These are phyloP conservation scores for Bolboschoenoplectus hybrid DNA, from an alignment of 202 grass and related monocot species.

Conservation along the genomic window DNA sequence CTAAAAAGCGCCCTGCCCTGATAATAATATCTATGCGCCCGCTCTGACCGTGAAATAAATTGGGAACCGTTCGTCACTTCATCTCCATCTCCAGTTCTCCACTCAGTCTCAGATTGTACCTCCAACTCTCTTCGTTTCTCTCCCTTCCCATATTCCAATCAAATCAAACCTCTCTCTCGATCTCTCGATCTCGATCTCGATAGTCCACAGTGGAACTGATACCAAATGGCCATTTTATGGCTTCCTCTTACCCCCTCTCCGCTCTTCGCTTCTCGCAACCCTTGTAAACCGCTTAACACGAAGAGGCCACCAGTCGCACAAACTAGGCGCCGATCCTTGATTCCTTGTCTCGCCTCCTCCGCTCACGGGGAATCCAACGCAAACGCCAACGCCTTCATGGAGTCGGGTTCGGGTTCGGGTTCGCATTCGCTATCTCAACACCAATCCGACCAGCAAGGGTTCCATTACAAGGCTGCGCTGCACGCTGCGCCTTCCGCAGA, in stretches of 20 bases:
- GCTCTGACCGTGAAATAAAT: too few relatives aligned
- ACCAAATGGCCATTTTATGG: conserved; percentile 9
- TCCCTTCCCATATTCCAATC: not conserved
- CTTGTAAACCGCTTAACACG: not conserved
- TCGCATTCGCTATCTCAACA: not conserved
- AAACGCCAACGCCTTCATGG: conserved; percentile 20
- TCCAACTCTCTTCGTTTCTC: too few relatives aligned
- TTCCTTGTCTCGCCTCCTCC: conserved; percentile 34
- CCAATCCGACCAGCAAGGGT: conserved; percentile 25
- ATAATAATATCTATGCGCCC: too few relatives aligned
- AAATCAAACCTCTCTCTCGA: not conserved
- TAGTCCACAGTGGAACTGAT: not conserved
- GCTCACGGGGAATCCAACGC: conserved; percentile 39
- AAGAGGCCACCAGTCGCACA: not conserved
- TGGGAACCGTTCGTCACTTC: too few relatives aligned
- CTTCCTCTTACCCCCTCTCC: conserved; percentile 27
- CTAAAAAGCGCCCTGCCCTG: too few relatives aligned
- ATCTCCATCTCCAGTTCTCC: too few relatives aligned
- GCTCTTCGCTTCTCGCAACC: not conserved
- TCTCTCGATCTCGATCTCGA: not conserved
- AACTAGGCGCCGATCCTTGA: conserved; percentile 26
- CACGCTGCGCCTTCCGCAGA: conserved; percentile 46
- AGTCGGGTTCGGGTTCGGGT: conserved; percentile 9
- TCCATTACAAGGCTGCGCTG: conserved; percentile 36
- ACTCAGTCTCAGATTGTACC: too few relatives aligned